Conservation (phyloP, 2,329 filamentous ascomycete genomes). For the Aspergillus fumigatus region DNA sequence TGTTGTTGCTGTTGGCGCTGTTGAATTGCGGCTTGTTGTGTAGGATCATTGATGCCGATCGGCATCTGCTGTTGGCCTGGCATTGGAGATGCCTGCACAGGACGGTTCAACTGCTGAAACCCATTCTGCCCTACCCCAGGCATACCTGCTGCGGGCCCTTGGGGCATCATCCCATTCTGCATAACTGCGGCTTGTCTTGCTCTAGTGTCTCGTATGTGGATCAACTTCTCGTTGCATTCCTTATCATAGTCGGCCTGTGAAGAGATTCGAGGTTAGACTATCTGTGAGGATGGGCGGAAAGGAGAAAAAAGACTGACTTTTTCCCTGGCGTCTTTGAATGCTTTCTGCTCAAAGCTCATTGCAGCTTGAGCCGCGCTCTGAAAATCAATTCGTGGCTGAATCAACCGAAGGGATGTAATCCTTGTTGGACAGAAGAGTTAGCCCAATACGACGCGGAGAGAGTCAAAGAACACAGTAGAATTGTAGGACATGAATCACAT, state of each 20-base stretch:
- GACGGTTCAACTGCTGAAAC: conserved; percentile 48
- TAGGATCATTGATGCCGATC: conserved; percentile 32
- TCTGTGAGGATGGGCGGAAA: background rate
- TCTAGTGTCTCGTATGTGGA: conserved; percentile 42
- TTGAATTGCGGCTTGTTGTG: conserved; percentile 30
- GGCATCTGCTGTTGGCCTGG: conserved; percentile 34
- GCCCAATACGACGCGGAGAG: conserved; percentile 3
- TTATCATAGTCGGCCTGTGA: conserved; percentile 40
- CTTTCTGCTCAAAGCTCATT: conserved; percentile 42
- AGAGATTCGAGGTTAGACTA: background rate
- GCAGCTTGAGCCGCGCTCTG: conserved; percentile 38
- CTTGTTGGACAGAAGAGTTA: conserved; percentile 18
- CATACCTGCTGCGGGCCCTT: conserved; percentile 29
- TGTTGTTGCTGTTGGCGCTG: conserved; percentile 30
- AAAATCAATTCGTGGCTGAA: conserved; percentile 39
- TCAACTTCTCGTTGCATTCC: conserved; percentile 41
- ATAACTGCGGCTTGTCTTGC: conserved; percentile 39
- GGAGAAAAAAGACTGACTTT: conserved; percentile 18
- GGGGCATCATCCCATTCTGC: conserved; percentile 38
- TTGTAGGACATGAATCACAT: background rate
- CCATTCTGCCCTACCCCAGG: conserved; percentile 36
- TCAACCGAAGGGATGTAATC: conserved; percentile 44
- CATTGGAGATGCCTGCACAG: conserved; percentile 49
- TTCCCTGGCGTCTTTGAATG: conserved; percentile 39
- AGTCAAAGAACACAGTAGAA: background rate